Percentiles rank a stretch among this genome's conserved stretches.
Conservation (phyloP, 2,329 filamentous ascomycete species). For the Neospermospora avenae region DNA sequence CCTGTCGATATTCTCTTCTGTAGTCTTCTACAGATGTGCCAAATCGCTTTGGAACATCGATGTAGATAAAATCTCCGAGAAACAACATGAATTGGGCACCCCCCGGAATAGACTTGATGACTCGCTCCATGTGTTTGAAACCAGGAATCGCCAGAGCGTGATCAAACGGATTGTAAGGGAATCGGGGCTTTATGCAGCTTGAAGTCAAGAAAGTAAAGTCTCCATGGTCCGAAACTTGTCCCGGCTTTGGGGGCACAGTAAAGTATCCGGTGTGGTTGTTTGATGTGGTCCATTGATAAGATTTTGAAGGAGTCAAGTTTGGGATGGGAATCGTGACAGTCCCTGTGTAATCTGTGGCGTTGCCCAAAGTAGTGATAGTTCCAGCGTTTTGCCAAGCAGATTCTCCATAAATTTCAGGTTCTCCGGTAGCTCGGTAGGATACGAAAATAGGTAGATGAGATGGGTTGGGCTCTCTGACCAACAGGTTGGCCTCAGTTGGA, state of each 20-base stretch:
- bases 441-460: conserved; percentile 72
- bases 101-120: conserved; percentile 59
- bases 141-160: conserved; percentile 82
- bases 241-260: conserved; percentile 68
- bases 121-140: conserved; percentile 70
- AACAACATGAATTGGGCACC: conserved; percentile 78
- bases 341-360: conserved; percentile 80
- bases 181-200: conserved; percentile 87
- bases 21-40: conserved; percentile 73
- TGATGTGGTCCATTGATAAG: conserved; percentile 81
- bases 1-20: conserved; percentile 85
- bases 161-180: conserved; percentile 83
- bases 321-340: conserved; percentile 62
- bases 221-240: conserved; percentile 60
- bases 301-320: conserved; percentile 61
- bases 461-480: conserved; percentile 80
- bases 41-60: conserved; percentile 81
- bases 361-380: conserved; percentile 60
- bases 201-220: conserved; percentile 89
- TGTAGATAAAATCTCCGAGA: conserved; percentile 84
- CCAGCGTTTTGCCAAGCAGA: conserved; percentile 65
- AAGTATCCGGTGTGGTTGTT: conserved; percentile 86
- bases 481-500: conserved; percentile 70
- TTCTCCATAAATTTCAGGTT: conserved; percentile 50
- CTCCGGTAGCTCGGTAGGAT: conserved; percentile 57